Evolutionary conservation across 129 eudicot genomes (phyloP), one percentile per base, ranked within the genome.

Genomic region (Helichrysum umbraculigerum): DNA sequence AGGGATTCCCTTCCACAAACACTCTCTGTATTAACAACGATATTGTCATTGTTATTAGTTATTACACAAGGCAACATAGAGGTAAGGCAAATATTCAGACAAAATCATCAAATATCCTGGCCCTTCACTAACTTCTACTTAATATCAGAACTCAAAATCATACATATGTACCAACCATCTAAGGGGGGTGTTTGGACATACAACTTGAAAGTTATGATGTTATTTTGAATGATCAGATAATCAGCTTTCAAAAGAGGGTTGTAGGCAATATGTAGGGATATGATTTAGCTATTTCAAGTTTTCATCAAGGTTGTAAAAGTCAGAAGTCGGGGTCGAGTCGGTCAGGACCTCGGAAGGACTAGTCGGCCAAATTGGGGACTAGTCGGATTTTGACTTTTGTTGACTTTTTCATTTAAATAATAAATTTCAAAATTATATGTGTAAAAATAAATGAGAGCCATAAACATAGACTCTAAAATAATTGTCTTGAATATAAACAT

Each of bases 1-100:
- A 83, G 16, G 98, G 98, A 86, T 93, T 93, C 67, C 98, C 98
- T 83, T 93, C 98, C 88, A 93, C 83, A 76, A 93, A 93, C 51
- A 93, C 98, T 63, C 97, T 93, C 98, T 93, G 97, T 44, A 78
- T 65, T 64, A 63, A 51, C 15, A 63, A 84, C 51, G 51, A 61
- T 19, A 35, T 65, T 59, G 64, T 59, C 51, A 63, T 14, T 14
- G 56, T 32, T 41, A 56, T 65, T 59, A 25, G 68, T 58, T 78
- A 62, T 19, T 3, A 79, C 30, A 33, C 3, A 57, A 34, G 21
- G 69, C 2, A 64, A 5, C 35, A 59, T 59, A 32, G 34, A 32
- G 34, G 34, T 32, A 32, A 32, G 34, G 34, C 34, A 32, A 32
- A 32, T 2, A 2, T 61, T 61, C 35, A 25, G 16, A 29, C 30